These are phyloP conservation scores for Fomes fomentarius DNA, from an alignment of 1,284 basidiomycete genomes.

Conservation along the genomic window DNA sequence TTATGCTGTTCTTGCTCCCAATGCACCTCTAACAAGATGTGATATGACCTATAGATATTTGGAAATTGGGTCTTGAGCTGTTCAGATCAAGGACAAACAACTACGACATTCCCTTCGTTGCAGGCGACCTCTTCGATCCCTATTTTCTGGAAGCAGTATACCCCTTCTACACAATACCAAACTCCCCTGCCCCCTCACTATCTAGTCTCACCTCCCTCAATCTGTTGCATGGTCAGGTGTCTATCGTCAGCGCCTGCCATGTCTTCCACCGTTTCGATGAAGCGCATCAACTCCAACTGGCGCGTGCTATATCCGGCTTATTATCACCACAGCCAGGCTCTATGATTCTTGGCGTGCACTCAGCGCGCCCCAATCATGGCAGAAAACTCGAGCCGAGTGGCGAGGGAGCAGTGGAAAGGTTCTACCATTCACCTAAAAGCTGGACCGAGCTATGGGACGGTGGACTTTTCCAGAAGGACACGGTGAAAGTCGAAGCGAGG, in stretches of 20 bases:
- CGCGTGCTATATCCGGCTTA: conserved; percentile 40
- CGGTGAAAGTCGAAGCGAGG: conserved; percentile 29
- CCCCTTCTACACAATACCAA: conserved; percentile 25
- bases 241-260: conserved; percentile 45
- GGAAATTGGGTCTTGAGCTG: conserved; percentile 35
- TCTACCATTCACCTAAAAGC: conserved; percentile 40
- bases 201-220: conserved; percentile 38
- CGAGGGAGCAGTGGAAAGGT: conserved; percentile 13
- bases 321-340: conserved; percentile 38
- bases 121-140: conserved; percentile 44
- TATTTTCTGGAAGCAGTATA: conserved; percentile 29
- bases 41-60: no score
- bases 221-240: conserved; percentile 44
- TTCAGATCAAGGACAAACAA: conserved; percentile 17
- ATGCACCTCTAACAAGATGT: no score
- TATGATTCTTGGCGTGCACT: conserved; percentile 37
- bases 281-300: conserved; percentile 42
- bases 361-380: conserved; percentile 19
- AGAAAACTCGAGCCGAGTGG: not conserved
- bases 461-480: conserved; percentile 39
- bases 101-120: conserved; percentile 37
- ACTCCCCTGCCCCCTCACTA: conserved; percentile 35
- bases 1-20: no score
- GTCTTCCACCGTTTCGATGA: conserved; percentile 53
- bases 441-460: conserved; percentile 47